Evolutionary conservation across 768 basidiomycete genomes (phyloP), one percentile per base, ranked within the genome.

Genomic region (Amanita phalloides): DNA sequence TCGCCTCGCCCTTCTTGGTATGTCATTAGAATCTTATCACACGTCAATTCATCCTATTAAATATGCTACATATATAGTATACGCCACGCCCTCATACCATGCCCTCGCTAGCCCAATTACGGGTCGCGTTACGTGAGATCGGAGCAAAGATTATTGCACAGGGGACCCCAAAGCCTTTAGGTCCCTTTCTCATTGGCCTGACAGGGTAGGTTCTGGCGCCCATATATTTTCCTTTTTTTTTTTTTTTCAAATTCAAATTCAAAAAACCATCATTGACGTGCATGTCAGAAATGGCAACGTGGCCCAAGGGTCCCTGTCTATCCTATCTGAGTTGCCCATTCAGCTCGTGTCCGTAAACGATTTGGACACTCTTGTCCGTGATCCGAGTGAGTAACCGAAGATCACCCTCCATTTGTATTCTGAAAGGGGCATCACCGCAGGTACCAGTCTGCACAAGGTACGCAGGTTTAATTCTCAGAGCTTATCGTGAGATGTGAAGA

Each of bases 1-100:
- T 90, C 3, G 81, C 88, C 0, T 85, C 86, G 2, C 89, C 92
- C 0, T 87, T 95, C 63, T 72, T 95, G 5, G 90, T 89, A 59
- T 52, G 85, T 67, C 45, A 14, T 20, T 26, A 4, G 14, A 32
- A 5, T 1, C 13, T 32, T 52, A 38, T 36, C 26, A 26, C 30
- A 37, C 10, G 41, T 55, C n/a, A 55, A 23, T 35, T 25, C 26
- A 33, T 32, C 17, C 30, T 9, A 9, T 30, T 30, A 17, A 17
- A 17, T 17, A 30, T 30, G 8, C 30, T 30, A 1, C 13, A 25
- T 2, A 5, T 25, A 25, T 57, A 88, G 86, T 79, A 84, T 57
- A 84, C 90, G 0, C 86, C 87, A 0, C 78, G 90, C 13, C 91
- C 90, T 4, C 85, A 91, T 54, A 86, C 82, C 0, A 77, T 82